Evolutionary conservation across 2,329 filamentous ascomycete genomes (phyloP).

Genomic region (Exutisphaerella laricina): DNA sequence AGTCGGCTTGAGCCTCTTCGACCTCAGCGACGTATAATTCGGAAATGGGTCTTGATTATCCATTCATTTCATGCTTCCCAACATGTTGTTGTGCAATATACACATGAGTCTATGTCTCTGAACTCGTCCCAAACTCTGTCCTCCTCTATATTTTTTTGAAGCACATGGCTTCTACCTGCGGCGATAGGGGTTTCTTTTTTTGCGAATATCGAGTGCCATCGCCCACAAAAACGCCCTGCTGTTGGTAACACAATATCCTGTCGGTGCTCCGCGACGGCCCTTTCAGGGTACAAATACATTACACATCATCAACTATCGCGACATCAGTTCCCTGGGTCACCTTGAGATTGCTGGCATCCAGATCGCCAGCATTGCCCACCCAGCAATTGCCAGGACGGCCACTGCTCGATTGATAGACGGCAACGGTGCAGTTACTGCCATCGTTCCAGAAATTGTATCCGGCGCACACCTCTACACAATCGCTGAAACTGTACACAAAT

Average conservation of each 20-base stretch:
- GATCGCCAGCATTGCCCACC: conserved; percentile 23
- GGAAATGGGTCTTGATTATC: neutral
- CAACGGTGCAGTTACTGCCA: conserved; percentile 28
- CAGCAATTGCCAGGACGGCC: conserved; percentile 31
- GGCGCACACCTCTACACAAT: conserved; percentile 35
- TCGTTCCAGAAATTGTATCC: conserved; percentile 26
- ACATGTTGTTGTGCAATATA: no score
- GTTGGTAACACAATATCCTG: neutral
- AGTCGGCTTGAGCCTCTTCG: conserved; percentile 47
- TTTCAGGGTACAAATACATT: no score
- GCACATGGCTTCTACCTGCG: no score
- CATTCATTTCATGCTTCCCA: neutral
- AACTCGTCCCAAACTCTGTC: no score
- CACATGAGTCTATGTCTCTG: no score
- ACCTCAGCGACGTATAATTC: conserved; percentile 2
- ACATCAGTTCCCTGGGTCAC: conserved; percentile 20
- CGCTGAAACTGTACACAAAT: conserved; percentile 34
- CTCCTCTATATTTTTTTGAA: no score
- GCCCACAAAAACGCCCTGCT: neutral
- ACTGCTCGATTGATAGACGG: conserved; percentile 27
- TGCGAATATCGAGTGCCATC: no score
- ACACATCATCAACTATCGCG: conserved; percentile 11
- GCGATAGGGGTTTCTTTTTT: no score
- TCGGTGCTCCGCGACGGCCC: neutral
- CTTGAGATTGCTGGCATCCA: conserved; percentile 14